Base-by-base conservation (phyloP, 129 eudicot genomes). In the carrot (Daucus carota) region DNA sequence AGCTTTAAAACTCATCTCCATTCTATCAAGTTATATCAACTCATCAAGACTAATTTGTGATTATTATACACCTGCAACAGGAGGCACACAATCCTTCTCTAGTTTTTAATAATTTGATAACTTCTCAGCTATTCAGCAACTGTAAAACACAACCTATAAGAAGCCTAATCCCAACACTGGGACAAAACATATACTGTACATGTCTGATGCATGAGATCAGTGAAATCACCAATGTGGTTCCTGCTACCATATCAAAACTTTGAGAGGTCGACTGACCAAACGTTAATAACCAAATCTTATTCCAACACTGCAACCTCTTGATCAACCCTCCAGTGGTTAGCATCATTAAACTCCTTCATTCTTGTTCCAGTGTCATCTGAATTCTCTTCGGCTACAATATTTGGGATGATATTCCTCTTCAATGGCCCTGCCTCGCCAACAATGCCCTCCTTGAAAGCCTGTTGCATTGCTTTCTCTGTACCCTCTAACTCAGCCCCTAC, bases 401-500 rank as follows among this genome's bases (percentile, higher is more conserved):
- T 73, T n/a, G 91, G 70, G 31, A 40, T 7, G 16, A 76, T 57
- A 46, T 76, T 84, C 83, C 84, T 83, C 80, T 87, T 91, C 70
- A 89, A 48, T 1, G 90, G 87, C 28, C 89, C 96, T 22, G 96
- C 97, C 86, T 91, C 97, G 40, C 93, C 98, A 59, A 94, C 98
- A 46, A 86, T 91, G 22, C 98, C 98, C 79, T 93, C 96, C 78
- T 87, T 89, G 29, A 89, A 75, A 76, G 91, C 97, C 66, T 85
- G 90, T 29, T 87, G 85, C 89, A 93, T 93, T 33, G 96, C 98
- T 77, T 89, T 93, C 73, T 93, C 96, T 8, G 97, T 87, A 17
- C 93, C 93, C 73, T 93, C 98, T 26, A 78, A 75, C 79, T 90
- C 98, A 76, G 89, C 93, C 72, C 97, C 98, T 8, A 91, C 92